A percentile compares a stretch with the other conserved stretches of the same genome.
These are phyloP conservation scores for Diaporthe capsici DNA, from an alignment of 2,329 filamentous ascomycete species.

Conservation along the genomic window DNA sequence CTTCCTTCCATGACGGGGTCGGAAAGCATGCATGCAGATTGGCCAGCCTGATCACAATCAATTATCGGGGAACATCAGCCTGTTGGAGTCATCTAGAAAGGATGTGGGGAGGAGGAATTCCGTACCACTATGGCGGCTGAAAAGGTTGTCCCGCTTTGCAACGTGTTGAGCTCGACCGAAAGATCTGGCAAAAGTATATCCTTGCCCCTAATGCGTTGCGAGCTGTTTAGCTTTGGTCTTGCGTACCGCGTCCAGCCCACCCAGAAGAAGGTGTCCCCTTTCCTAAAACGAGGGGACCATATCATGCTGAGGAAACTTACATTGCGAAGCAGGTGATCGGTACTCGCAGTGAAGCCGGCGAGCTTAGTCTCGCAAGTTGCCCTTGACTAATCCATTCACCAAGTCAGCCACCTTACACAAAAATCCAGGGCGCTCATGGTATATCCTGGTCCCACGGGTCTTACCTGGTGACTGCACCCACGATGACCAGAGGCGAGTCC, in stretches of 20 bases:
- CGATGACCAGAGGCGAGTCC: slow-evolving; percentile 19
- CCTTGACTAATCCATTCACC: not conserved
- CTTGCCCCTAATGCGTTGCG: not conserved
- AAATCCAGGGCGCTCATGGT: too few relatives aligned
- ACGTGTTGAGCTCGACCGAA: slow-evolving; percentile 11
- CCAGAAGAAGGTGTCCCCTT: too few relatives aligned
- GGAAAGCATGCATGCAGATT: slow-evolving; percentile 26
- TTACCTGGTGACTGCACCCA: slow-evolving; percentile 34
- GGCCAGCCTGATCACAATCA: not conserved
- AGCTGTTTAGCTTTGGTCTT: not conserved
- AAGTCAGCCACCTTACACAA: not conserved
- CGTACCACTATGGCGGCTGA: slow-evolving; percentile 28
- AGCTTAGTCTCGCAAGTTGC: slow-evolving; percentile 29
- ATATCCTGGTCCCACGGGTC: not conserved
- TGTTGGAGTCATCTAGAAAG: too few relatives aligned
- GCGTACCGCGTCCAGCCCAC: not conserved
- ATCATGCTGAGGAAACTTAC: not conserved
- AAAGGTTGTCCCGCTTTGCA: slow-evolving; percentile 32
- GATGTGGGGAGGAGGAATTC: too few relatives aligned
- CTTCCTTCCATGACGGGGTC: not conserved
- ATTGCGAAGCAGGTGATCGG: slow-evolving; percentile 30
- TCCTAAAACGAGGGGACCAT: too few relatives aligned
- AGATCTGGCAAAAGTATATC: slow-evolving; percentile 17
- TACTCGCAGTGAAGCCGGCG: not conserved
- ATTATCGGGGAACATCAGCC: not conserved